A percentile compares a stretch with the other conserved stretches of the same genome.
phyloP scores from a whole-genome alignment of 2,329 filamentous ascomycete genomes.

The Fusarium incarnatum region DNA sequence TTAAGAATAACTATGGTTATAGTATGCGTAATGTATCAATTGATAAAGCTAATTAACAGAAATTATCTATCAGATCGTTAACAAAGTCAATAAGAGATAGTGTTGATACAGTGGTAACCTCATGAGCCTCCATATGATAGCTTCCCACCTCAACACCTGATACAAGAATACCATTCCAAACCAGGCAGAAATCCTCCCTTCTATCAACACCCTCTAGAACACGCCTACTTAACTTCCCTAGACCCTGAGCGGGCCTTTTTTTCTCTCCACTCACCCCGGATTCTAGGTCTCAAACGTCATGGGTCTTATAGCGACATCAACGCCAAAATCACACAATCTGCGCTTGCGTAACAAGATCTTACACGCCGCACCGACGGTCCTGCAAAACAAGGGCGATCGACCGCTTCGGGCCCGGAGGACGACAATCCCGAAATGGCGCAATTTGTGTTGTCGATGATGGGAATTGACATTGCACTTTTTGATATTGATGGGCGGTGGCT shows the following conservation, averaged over 20 bases:
- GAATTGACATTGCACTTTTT: background rate
- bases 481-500: background rate
- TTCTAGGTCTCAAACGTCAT: slow-evolving; percentile 35
- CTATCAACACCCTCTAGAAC: slow-evolving; percentile 29
- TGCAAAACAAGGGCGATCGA: slow-evolving; percentile 36
- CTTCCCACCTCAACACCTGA: background rate
- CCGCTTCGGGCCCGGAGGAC: slow-evolving; percentile 25
- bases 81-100: background rate
- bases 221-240: slow-evolving; percentile 3
- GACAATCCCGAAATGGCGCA: slow-evolving; percentile 24
- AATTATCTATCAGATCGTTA: background rate
- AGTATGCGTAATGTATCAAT: background rate
- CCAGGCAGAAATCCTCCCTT: slow-evolving; percentile 7
- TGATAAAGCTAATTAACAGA: background rate
- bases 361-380: background rate
- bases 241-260: slow-evolving; percentile 20
- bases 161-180: background rate
- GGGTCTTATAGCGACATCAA: slow-evolving; percentile 36
- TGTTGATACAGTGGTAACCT: background rate
- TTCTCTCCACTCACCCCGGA: slow-evolving; percentile 38
- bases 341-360: slow-evolving; percentile 12
- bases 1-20: background rate
- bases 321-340: slow-evolving; percentile 48
- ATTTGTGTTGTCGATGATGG: background rate
- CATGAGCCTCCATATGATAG: background rate